phyloP scores from a whole-genome alignment of 176 grass and related monocot genomes.

The Pontederia paniculata region DNA sequence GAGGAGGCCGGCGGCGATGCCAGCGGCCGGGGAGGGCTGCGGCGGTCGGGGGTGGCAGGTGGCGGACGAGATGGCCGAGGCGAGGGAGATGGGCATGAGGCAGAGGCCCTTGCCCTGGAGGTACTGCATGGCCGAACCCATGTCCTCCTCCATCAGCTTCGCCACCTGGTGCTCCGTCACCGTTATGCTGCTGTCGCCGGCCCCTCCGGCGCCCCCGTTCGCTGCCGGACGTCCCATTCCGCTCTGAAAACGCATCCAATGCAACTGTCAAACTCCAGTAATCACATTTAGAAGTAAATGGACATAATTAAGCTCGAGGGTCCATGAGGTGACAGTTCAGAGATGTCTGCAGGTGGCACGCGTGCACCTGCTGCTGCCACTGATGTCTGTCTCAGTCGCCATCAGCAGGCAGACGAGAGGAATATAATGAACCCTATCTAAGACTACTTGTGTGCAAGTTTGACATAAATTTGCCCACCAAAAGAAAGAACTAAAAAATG shows the following conservation, averaged over 20 bases:
- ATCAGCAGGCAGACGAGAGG: neutral
- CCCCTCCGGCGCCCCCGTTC: slow-evolving; percentile 17
- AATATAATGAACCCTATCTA: too few relatives aligned
- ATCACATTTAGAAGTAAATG: neutral
- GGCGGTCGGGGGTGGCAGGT: slow-evolving; percentile 38
- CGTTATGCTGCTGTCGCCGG: slow-evolving; percentile 33
- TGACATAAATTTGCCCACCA: too few relatives aligned
- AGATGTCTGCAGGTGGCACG: slow-evolving; percentile 24
- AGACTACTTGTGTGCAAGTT: too few relatives aligned
- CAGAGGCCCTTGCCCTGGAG: slow-evolving; percentile 94
- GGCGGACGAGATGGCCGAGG: slow-evolving; percentile 61
- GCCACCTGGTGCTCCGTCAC: slow-evolving; percentile 82
- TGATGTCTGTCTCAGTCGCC: slow-evolving; percentile 5
- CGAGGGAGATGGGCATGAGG: slow-evolving; percentile 87
- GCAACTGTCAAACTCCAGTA: neutral
- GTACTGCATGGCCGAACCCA: slow-evolving; percentile 94
- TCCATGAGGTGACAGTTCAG: neutral
- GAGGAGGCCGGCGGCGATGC: neutral
- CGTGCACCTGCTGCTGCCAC: slow-evolving; percentile 18
- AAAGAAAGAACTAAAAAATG: too few relatives aligned
- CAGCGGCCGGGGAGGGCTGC: neutral
- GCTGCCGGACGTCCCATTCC: slow-evolving; percentile 4
- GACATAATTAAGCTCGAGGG: neutral
- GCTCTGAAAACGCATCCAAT: neutral
- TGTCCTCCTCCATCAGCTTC: slow-evolving; percentile 90